phyloP scores from a whole-genome alignment of 345 rosid genomes.

The Trapa bicornis region DNA sequence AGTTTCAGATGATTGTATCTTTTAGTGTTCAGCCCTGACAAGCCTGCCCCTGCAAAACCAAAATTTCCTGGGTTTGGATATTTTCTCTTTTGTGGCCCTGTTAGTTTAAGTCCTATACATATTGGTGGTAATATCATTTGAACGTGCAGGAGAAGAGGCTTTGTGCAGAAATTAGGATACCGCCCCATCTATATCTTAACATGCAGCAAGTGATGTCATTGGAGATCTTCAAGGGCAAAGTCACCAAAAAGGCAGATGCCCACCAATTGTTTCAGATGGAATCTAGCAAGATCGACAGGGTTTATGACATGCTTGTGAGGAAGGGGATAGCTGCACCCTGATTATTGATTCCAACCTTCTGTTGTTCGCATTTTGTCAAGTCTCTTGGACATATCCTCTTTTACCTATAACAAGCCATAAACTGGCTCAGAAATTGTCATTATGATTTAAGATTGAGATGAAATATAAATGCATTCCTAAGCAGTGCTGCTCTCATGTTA shows the following conservation, averaged over 20 bases:
- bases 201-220: conserved; percentile 75
- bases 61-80: neutral
- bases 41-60: neutral
- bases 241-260: conserved; percentile 68
- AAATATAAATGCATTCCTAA: neutral
- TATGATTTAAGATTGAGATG: neutral
- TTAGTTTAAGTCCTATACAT: neutral
- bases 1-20: neutral
- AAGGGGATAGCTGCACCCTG: conserved; percentile 66
- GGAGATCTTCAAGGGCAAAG: conserved; percentile 65
- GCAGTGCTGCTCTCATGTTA: neutral
- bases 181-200: conserved; percentile 66
- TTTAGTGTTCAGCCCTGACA: neutral
- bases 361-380: neutral
- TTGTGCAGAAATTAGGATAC: conserved; percentile 57
- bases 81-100: neutral
- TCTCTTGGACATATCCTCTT: neutral
- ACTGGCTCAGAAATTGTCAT: neutral
- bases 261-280: conserved; percentile 71
- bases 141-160: conserved; percentile 75
- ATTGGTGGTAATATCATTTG: neutral
- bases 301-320: conserved; percentile 84
- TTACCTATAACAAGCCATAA: neutral
- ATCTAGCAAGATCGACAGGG: conserved; percentile 62
- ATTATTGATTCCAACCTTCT: neutral